Evolutionary conservation across 495 filamentous ascomycete genomes (phyloP).

Genomic region (Halenospora varia): DNA sequence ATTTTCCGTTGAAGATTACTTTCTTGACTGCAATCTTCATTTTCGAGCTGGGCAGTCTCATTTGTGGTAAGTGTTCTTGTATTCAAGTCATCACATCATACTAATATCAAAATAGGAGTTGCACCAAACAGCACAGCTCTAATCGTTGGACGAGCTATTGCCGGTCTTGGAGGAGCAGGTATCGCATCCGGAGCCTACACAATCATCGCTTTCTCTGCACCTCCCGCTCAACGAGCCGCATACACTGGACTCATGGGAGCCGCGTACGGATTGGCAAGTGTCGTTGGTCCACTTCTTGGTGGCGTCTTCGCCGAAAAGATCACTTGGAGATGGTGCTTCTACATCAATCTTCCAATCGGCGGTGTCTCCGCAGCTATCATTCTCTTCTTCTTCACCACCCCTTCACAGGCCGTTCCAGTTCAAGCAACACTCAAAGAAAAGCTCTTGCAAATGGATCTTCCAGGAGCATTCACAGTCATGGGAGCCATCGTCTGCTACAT

Average conservation of each 20-base stretch:
- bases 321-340: slow-evolving; percentile 23
- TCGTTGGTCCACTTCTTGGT: slow-evolving; percentile 63
- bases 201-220: slow-evolving; percentile 73
- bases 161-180: slow-evolving; percentile 76
- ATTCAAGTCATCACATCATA: neutral
- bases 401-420: slow-evolving; percentile 29
- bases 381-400: slow-evolving; percentile 45
- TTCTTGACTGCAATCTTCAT: slow-evolving; percentile 70
- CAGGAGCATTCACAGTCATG: slow-evolving; percentile 21
- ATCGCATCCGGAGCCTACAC: slow-evolving; percentile 79
- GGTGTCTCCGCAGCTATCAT: slow-evolving; percentile 40
- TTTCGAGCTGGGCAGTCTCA: slow-evolving; percentile 78
- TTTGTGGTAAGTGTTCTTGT: slow-evolving; percentile 52
- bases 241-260: slow-evolving; percentile 55
- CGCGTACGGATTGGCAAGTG: slow-evolving; percentile 57
- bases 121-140: slow-evolving; percentile 69
- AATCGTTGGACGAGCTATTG: slow-evolving; percentile 80
- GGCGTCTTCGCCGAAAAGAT: slow-evolving; percentile 52
- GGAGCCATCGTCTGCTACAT: slow-evolving; percentile 66
- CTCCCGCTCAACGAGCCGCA: slow-evolving; percentile 60
- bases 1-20: slow-evolving; percentile 45
- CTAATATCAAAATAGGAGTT: slow-evolving; percentile 34
- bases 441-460: slow-evolving; percentile 25
- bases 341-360: slow-evolving; percentile 54
- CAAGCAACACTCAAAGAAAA: slow-evolving; percentile 20